Evolutionary conservation across 768 basidiomycete species (phyloP).

Genomic region (Agaricus blazei): DNA sequence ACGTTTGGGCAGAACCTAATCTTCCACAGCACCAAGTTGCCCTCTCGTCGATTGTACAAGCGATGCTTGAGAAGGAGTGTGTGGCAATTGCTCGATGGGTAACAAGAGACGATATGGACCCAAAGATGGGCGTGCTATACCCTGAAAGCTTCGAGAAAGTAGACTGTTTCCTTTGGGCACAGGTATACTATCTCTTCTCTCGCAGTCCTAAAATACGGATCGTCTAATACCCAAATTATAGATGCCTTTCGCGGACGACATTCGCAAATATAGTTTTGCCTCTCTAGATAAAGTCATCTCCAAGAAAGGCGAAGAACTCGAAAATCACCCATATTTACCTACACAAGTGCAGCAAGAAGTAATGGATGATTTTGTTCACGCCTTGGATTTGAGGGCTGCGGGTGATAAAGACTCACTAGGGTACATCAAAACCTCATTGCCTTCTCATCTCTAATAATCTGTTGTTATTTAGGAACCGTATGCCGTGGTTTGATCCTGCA

Average conservation of each 20-base stretch:
- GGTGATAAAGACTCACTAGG: conserved; percentile 76
- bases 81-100: conserved; percentile 87
- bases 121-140: conserved; percentile 78
- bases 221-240: background rate
- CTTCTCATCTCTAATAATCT: conserved; percentile 1
- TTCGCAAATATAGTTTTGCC: conserved; percentile 82
- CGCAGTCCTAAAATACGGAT: background rate
- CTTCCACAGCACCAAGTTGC: conserved; percentile 73
- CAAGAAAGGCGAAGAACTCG: conserved; percentile 68
- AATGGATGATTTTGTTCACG: conserved; percentile 86
- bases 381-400: conserved; percentile 79
- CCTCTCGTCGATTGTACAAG: conserved; percentile 82
- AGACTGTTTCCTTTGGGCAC: conserved; percentile 81
- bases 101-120: conserved; percentile 62
- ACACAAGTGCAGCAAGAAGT: conserved; percentile 70
- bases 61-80: conserved; percentile 62
- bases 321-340: conserved; percentile 78
- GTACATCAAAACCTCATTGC: conserved; percentile 30
- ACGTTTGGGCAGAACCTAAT: conserved; percentile 72
- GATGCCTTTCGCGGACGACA: conserved; percentile 96
- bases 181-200: conserved; percentile 47
- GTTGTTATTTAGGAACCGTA: conserved; percentile 38
- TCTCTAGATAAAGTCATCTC: conserved; percentile 64
- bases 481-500: conserved; percentile 72
- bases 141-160: conserved; percentile 60